Evolutionary conservation across 768 basidiomycete species (phyloP).

Genomic region (Amyloporia xantha): DNA sequence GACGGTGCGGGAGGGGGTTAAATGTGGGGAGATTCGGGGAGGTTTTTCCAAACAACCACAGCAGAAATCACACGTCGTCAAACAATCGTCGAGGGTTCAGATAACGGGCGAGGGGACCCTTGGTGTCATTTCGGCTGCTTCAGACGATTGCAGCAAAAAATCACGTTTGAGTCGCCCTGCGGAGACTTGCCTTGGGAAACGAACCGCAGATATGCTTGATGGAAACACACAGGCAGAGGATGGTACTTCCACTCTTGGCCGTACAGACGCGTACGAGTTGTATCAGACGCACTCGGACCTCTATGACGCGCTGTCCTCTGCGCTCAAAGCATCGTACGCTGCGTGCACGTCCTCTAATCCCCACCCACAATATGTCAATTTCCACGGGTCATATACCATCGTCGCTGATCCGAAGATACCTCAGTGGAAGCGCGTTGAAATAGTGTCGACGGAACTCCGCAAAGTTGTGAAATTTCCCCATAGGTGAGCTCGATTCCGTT

Average conservation of each 20-base stretch:
- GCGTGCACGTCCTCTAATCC: neutral
- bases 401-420: slow-evolving; percentile 13
- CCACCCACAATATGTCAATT: slow-evolving; percentile 6
- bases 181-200: neutral
- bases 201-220: neutral
- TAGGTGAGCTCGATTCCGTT: slow-evolving; percentile 1
- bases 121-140: too few species aligned
- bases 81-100: too few species aligned
- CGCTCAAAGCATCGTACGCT: slow-evolving; percentile 5
- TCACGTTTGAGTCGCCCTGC: too few species aligned
- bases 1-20: too few species aligned
- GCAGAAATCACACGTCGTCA: too few species aligned
- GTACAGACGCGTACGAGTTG: neutral
- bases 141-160: too few species aligned
- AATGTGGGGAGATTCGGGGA: too few species aligned
- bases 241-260: neutral
- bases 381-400: slow-evolving; percentile 15
- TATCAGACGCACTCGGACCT: slow-evolving; percentile 12
- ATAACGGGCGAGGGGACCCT: too few species aligned
- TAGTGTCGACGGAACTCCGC: slow-evolving; percentile 6
- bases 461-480: slow-evolving; percentile 9
- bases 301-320: slow-evolving; percentile 8
- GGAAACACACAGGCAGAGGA: neutral
- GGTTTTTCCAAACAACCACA: too few species aligned
- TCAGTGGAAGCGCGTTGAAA: slow-evolving; percentile 5